Evolutionary conservation across 2,329 filamentous ascomycete species (phyloP).

Genomic region (Aureobasidium mangrovei): DNA sequence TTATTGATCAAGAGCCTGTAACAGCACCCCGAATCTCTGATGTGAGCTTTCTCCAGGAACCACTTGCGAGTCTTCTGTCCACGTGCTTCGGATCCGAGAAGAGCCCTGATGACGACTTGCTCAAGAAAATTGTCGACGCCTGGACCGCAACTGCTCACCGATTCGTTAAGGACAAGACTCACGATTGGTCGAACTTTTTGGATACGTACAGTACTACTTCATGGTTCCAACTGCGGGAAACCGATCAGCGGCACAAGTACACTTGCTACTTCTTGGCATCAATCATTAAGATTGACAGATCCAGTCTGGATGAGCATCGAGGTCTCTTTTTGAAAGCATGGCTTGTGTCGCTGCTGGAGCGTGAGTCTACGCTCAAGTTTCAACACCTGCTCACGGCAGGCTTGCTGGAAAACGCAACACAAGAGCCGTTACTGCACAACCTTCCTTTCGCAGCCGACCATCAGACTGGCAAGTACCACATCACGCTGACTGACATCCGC

Average conservation of each 20-base stretch:
- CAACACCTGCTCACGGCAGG: constrained; percentile 49
- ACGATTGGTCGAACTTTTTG: constrained; percentile 48
- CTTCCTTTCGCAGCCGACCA: constrained; percentile 45
- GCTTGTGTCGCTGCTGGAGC: constrained; percentile 48
- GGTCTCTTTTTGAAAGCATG: constrained; percentile 44
- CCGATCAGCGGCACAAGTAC: constrained; percentile 38
- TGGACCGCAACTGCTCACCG: constrained; percentile 45
- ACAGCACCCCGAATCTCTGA: constrained; percentile 19
- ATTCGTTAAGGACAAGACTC: constrained; percentile 37
- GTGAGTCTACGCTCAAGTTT: constrained; percentile 52
- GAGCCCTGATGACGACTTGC: constrained; percentile 44
- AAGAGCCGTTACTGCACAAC: constrained; percentile 45
- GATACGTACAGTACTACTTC: constrained; percentile 45
- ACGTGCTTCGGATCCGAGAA: constrained; percentile 53
- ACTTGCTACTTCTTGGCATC: constrained; percentile 37
- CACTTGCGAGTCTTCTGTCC: constrained; percentile 47
- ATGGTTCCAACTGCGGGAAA: constrained; percentile 40
- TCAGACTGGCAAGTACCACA: constrained; percentile 33
- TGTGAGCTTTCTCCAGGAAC: constrained; percentile 38
- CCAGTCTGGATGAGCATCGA: constrained; percentile 38
- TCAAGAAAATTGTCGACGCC: constrained; percentile 44
- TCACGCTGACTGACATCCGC: constrained; percentile 45
- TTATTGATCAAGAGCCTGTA: constrained; percentile 2
- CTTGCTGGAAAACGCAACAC: constrained; percentile 40
- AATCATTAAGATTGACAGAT: constrained; percentile 31